Evolutionary conservation across 169 alveolate species (phyloP), one percentile per base, ranked within the genome.

Genomic region (Plasmodium billcollinsi): DNA sequence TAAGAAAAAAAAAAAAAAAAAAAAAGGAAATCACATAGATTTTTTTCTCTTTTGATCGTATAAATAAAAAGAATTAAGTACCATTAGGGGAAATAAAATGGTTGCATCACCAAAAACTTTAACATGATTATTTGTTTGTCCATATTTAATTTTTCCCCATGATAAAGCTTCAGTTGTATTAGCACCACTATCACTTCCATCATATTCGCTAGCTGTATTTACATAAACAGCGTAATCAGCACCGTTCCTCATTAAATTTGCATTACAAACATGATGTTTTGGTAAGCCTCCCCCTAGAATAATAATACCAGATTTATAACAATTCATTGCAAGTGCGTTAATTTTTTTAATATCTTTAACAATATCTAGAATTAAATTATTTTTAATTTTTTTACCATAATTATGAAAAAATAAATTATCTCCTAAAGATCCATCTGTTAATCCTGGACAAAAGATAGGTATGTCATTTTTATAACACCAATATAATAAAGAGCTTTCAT

Each of bases 131-230:
- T 99, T 96, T 52, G 96, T 97, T 59, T 94, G 88, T 21, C 74
- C 90, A 11, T 97, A 91, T 90, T 97, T 97, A 70, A 99, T 98
- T 95, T 99, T 99, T 8, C 99, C 99, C 99, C 99, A 98, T 88
- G 99, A 96, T 50, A 98, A 98, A 29, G 99, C 99, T 93, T 99
- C 99, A 90, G 99, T 99, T 6, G 99, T 99, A 69, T 97, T 95
- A 15, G 99, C 99, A 11, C 99, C 99, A 47, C 99, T 96, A 95
- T 99, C 99, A 56, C 99, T 95, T 33, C 99, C 99, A 93, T 99
- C 99, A 91, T 93, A 98, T 88, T 98, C 99, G 61, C 97, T 94
- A 14, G 99, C 99, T 1, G 99, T 97, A 74, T 98, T 97, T 63
- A 98, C 96, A 92, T 97, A 99, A 43, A 99, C 99, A 2, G 99